A percentile compares a stretch with the other conserved stretches of the same genome.
These are phyloP conservation scores for Clarireedia paspali DNA, from an alignment of 2,329 filamentous ascomycete genomes.

Conservation along the genomic window DNA sequence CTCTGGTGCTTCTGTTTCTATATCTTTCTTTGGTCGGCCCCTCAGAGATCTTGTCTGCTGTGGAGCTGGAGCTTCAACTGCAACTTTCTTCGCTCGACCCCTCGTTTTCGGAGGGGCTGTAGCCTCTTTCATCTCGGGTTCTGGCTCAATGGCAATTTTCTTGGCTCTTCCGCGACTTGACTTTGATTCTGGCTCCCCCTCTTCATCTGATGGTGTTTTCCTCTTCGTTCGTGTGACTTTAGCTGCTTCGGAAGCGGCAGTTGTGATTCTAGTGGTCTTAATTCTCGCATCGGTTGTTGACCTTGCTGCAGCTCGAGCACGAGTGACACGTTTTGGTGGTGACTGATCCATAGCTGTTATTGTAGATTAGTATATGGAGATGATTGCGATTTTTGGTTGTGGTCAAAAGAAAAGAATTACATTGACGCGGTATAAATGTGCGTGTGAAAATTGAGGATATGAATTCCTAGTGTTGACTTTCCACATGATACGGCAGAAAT, in stretches of 20 bases:
- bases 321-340: slow-evolving; percentile 53
- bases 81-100: slow-evolving; percentile 37
- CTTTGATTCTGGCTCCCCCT: slow-evolving; percentile 29
- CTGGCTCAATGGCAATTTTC: slow-evolving; percentile 32
- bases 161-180: slow-evolving; percentile 39
- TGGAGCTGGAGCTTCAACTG: slow-evolving; percentile 15
- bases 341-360: slow-evolving; percentile 39
- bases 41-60: slow-evolving; percentile 18
- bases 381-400: not conserved
- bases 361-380: not conserved
- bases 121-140: slow-evolving; percentile 19
- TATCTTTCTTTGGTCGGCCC: slow-evolving; percentile 25
- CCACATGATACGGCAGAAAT: not conserved
- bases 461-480: not conserved
- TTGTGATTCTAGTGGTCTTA: slow-evolving; percentile 40
- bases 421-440: not conserved
- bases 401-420: not conserved
- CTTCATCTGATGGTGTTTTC: slow-evolving; percentile 44
- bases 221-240: slow-evolving; percentile 38
- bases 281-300: slow-evolving; percentile 30
- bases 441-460: not conserved
- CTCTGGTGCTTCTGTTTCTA: slow-evolving; percentile 14
- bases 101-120: slow-evolving; percentile 32
- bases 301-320: slow-evolving; percentile 39
- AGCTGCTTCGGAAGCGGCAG: slow-evolving; percentile 36